Evolutionary conservation across 257 asterid species (phyloP).

Genomic region (Scutellaria minor): DNA sequence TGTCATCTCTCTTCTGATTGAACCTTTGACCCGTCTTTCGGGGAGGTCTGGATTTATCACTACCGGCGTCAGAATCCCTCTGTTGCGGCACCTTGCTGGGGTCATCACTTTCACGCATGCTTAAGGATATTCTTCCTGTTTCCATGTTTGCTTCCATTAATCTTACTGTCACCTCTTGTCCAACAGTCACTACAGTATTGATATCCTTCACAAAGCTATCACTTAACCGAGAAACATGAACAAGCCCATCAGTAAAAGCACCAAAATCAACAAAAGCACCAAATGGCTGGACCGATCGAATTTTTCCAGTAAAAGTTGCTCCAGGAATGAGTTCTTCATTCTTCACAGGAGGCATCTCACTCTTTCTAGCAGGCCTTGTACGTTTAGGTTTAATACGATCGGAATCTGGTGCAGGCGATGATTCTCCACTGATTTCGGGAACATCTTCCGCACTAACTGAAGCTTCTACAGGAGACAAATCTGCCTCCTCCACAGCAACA

Average conservation of each 20-base stretch:
- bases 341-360: constrained; percentile 90
- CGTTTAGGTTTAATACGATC: constrained; percentile 53
- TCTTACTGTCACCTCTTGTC: constrained; percentile 93
- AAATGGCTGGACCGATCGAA: constrained; percentile 87
- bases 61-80: constrained; percentile 46
- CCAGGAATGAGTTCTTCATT: constrained; percentile 84
- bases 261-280: constrained; percentile 99
- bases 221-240: constrained; percentile 87
- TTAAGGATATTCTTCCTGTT: constrained; percentile 82
- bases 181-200: constrained; percentile 72
- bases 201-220: constrained; percentile 91
- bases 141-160: constrained; percentile 78
- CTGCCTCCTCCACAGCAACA: constrained; percentile 76
- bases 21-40: constrained; percentile 53
- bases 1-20: constrained; percentile 62
- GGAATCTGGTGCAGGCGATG: constrained; percentile 46
- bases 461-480: constrained; percentile 45
- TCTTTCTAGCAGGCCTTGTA: constrained; percentile 68
- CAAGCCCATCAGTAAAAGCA: constrained; percentile 96
- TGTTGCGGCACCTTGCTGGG: constrained; percentile 53
- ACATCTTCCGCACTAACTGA: constrained; percentile 41
- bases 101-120: constrained; percentile 79
- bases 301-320: constrained; percentile 88
- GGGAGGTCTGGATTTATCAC: constrained; percentile 68
- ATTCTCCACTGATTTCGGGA: constrained; percentile 47